Evolutionary conservation across 768 basidiomycete species (phyloP).

Genomic region (Auricularia sp.): DNA sequence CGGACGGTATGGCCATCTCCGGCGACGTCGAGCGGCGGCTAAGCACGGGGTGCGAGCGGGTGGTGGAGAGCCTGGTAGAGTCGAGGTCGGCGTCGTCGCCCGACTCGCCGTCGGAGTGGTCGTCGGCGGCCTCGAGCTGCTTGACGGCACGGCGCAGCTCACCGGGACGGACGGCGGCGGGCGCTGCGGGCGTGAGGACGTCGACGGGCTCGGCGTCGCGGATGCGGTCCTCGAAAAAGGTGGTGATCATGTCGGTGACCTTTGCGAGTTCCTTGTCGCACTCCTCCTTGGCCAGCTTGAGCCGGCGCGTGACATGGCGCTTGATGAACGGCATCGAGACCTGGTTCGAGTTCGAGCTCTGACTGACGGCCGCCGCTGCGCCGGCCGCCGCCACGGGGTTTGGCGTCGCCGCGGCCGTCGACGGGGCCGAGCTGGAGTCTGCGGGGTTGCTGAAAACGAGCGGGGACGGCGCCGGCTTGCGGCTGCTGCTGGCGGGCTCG

Average conservation of each 20-base stretch:
- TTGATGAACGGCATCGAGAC: constrained; percentile 89
- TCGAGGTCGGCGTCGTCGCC: constrained; percentile 24
- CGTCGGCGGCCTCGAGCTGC: constrained; percentile 23
- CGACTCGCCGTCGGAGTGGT: constrained; percentile 27
- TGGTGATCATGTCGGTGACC: constrained; percentile 87
- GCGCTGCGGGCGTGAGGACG: background rate
- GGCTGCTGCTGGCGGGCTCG: background rate
- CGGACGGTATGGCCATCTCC: constrained; percentile 3
- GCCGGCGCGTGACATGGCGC: constrained; percentile 84
- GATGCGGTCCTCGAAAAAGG: constrained; percentile 87
- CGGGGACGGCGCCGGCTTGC: background rate
- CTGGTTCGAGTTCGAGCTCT: constrained; percentile 54
- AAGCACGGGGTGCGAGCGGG: background rate
- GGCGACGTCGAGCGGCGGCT: background rate
- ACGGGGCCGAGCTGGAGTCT: background rate
- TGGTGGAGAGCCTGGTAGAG: constrained; percentile 5
- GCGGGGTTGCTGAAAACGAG: background rate
- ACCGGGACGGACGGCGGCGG: background rate
- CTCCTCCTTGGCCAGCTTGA: constrained; percentile 88
- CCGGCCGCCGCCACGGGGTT: constrained; percentile 18
- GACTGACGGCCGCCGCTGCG: constrained; percentile 17
- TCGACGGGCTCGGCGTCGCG: constrained; percentile 54
- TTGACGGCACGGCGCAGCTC: constrained; percentile 3
- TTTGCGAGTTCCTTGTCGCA: constrained; percentile 95
- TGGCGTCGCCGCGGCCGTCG: constrained; percentile 2